phyloP scores from a whole-genome alignment of 768 basidiomycete genomes.

The Melanogaster broomeanus region DNA sequence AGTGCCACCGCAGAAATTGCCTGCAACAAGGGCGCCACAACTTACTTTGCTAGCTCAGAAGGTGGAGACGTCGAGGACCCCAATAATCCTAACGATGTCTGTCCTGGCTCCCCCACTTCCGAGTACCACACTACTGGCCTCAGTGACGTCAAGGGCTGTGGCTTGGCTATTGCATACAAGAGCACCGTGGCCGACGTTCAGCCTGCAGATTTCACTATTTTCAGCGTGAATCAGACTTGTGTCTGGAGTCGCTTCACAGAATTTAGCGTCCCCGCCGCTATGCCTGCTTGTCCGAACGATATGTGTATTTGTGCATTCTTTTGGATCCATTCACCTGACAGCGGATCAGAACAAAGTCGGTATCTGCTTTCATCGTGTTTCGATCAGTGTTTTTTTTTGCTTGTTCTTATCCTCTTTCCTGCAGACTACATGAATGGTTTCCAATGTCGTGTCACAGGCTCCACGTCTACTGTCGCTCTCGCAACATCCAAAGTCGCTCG shows the following conservation, averaged over 20 bases:
- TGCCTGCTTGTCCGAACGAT: conserved; percentile 68
- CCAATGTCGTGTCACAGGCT: conserved; percentile 59
- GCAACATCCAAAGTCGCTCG: conserved; percentile 60
- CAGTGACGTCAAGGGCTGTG: conserved; percentile 61
- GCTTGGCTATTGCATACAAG: conserved; percentile 78
- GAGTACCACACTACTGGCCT: conserved; percentile 59
- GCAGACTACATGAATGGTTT: conserved; percentile 77
- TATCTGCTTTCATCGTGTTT: background rate
- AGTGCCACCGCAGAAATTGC: conserved; percentile 54
- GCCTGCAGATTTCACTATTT: conserved; percentile 71
- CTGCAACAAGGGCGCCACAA: conserved; percentile 62
- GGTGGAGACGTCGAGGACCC: conserved; percentile 54
- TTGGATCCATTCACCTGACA: conserved; percentile 67
- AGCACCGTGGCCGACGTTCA: conserved; percentile 53
- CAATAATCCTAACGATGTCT: conserved; percentile 50
- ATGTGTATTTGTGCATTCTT: conserved; percentile 73
- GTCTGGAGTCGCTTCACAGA: conserved; percentile 72
- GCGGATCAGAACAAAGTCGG: conserved; percentile 66
- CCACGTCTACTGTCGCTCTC: conserved; percentile 51
- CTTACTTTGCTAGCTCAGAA: conserved; percentile 51
- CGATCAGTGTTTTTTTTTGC: background rate
- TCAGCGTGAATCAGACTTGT: conserved; percentile 75
- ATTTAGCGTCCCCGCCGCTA: conserved; percentile 63
- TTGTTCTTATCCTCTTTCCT: background rate
- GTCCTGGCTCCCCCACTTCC: conserved; percentile 44